A percentile compares a stretch with the other conserved stretches of the same genome.
These are phyloP conservation scores for Penstemon newberryi DNA, from an alignment of 257 asterid species.

Conservation along the genomic window DNA sequence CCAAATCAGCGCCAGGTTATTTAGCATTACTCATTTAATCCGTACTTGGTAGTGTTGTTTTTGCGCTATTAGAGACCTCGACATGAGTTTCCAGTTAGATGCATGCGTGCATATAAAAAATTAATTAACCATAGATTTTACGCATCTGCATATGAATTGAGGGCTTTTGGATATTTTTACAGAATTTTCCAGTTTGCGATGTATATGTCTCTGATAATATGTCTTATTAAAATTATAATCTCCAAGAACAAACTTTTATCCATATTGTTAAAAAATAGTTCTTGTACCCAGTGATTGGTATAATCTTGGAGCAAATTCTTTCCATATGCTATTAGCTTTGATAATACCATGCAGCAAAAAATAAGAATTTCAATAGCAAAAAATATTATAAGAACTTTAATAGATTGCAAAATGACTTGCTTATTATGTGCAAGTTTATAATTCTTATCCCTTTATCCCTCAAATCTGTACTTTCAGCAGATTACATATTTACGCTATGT, in stretches of 20 bases:
- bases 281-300: conserved; percentile 1
- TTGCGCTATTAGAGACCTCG: neutral
- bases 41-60: neutral
- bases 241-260: neutral
- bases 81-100: neutral
- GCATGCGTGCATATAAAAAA: neutral
- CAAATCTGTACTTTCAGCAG: too few species aligned
- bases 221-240: neutral
- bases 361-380: too few species aligned
- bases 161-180: neutral
- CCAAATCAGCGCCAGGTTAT: neutral
- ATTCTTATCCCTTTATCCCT: too few species aligned
- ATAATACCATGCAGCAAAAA: too few species aligned
- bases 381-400: too few species aligned
- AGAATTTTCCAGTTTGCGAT: neutral
- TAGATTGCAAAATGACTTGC: neutral
- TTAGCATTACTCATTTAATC: neutral
- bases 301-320: neutral
- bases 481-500: too few species aligned
- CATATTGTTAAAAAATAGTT: neutral
- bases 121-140: neutral
- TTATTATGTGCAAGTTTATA: neutral
- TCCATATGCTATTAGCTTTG: neutral
- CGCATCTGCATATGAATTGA: neutral
- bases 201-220: neutral